Percentiles rank a stretch among this genome's conserved stretches.
Evolutionary conservation across 345 rosid genomes (phyloP).

Genomic region (Rhodamnia argentea): DNA sequence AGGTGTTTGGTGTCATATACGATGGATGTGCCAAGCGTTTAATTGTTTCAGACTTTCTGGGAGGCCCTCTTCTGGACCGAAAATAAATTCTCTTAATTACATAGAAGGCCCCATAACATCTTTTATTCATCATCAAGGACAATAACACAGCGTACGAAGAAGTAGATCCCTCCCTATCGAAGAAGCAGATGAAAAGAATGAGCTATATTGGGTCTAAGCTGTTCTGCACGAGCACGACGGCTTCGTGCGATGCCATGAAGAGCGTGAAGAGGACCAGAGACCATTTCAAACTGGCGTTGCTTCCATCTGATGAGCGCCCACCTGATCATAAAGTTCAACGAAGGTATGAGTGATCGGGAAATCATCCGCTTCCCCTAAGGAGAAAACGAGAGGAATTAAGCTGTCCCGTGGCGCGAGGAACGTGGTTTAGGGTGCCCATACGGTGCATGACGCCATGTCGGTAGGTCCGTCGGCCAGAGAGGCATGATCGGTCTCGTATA

Average conservation of each 20-base stretch:
- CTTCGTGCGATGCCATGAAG: background rate
- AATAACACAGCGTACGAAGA: background rate
- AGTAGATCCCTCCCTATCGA: background rate
- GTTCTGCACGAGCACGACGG: background rate
- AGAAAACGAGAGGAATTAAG: background rate
- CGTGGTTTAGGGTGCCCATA: background rate
- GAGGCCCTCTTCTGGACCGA: background rate
- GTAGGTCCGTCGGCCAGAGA: background rate
- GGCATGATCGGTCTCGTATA: background rate
- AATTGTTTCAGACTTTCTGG: no score
- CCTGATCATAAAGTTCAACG: background rate
- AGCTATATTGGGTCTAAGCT: background rate
- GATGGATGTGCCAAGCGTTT: no score
- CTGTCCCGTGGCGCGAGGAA: background rate
- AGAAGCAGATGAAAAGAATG: background rate
- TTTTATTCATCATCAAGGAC: background rate
- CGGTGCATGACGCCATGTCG: background rate
- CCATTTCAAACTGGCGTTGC: background rate
- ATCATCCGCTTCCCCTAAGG: background rate
- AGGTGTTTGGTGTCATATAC: background rate
- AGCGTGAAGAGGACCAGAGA: background rate
- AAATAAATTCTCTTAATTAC: background rate
- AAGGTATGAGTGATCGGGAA: background rate
- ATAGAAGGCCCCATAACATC: background rate
- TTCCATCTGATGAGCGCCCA: slow-evolving; percentile 1